Conservation (phyloP, 2,329 filamentous ascomycete genomes). For the Neurospora sp. region DNA sequence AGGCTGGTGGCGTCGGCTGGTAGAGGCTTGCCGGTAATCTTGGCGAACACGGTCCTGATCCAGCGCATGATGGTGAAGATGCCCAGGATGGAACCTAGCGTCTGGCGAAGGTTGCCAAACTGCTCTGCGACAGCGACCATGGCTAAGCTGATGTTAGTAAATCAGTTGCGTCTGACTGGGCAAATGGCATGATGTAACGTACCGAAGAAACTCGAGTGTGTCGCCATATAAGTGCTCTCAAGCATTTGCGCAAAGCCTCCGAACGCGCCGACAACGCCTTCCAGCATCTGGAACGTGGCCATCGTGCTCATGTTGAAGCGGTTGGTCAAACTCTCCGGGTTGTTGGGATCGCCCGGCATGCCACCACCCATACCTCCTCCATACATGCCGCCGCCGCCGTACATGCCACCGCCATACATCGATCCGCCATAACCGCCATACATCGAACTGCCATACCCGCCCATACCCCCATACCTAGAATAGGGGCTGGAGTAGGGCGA, state of each 20-base stretch:
- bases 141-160: conserved; percentile 39
- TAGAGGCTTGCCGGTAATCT: conserved; percentile 81
- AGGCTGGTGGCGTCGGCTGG: conserved; percentile 80
- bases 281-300: conserved; percentile 95
- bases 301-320: conserved; percentile 91
- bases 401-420: conserved; percentile 35
- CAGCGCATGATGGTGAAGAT: conserved; percentile 95
- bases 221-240: conserved; percentile 99
- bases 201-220: conserved; percentile 98
- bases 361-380: conserved; percentile 31
- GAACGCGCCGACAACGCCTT: conserved; percentile 93
- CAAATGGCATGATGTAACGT: conserved; percentile 26
- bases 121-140: conserved; percentile 99
- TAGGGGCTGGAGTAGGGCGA: conserved; percentile 39
- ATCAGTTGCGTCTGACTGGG: background rate
- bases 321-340: conserved; percentile 89
- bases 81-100: conserved; percentile 83
- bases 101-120: conserved; percentile 86
- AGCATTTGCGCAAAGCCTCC: conserved; percentile 98
- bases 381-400: conserved; percentile 32
- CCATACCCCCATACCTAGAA: conserved; percentile 18
- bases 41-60: conserved; percentile 84
- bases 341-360: conserved; percentile 57
- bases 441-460: conserved; percentile 31
- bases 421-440: conserved; percentile 34